Evolutionary conservation across 139 green algal genomes (phyloP).

Genomic region (Asterochloris sp.): DNA sequence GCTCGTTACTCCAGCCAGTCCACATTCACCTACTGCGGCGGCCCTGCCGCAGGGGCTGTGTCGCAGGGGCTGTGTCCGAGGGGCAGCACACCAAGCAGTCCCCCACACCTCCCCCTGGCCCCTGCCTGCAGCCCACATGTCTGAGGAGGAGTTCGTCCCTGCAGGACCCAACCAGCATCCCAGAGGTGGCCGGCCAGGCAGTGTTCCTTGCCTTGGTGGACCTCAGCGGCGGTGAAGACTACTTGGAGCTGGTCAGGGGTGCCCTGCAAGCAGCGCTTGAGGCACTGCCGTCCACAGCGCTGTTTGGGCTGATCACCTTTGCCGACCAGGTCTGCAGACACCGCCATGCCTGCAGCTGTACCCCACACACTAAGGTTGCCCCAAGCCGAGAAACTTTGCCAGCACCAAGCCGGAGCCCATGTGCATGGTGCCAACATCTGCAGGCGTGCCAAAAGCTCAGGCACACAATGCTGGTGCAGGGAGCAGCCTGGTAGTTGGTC

Average conservation of each 20-base stretch:
- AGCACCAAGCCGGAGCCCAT: neutral
- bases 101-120: neutral
- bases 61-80: neutral
- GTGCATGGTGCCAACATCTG: neutral
- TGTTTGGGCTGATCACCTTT: slow-evolving; percentile 70
- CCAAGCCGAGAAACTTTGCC: neutral
- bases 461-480: no score
- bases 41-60: neutral
- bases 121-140: neutral
- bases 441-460: no score
- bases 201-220: slow-evolving; percentile 65
- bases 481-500: no score
- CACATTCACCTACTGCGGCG: neutral
- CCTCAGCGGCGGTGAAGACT: slow-evolving; percentile 44
- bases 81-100: neutral
- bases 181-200: slow-evolving; percentile 24
- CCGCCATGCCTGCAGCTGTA: neutral
- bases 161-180: neutral
- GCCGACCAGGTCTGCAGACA: slow-evolving; percentile 38
- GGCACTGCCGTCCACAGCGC: slow-evolving; percentile 57
- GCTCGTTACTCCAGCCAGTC: neutral
- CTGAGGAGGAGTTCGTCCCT: neutral
- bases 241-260: slow-evolving; percentile 67
- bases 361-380: neutral
- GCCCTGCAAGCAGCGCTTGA: slow-evolving; percentile 75